Evolutionary conservation across 768 basidiomycete species (phyloP).

Genomic region (Tremella mesenterica): DNA sequence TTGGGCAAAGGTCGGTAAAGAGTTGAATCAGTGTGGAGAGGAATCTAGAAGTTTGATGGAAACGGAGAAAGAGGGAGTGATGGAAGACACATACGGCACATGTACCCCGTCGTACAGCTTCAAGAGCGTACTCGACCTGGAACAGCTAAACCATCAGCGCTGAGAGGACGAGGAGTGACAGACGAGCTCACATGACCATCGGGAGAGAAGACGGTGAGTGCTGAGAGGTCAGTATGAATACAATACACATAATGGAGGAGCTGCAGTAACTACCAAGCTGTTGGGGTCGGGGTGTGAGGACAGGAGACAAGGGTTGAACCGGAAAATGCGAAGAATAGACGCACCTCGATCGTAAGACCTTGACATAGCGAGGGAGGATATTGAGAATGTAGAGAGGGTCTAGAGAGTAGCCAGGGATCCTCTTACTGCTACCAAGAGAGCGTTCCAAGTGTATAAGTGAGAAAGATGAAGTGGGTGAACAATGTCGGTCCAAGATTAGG

Average conservation of each 20-base stretch:
- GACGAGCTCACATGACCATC: constrained; percentile 73
- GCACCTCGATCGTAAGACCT: constrained; percentile 95
- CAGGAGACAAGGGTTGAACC: neutral
- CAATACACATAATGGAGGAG: too few relatives aligned
- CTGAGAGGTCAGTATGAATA: constrained; percentile 52
- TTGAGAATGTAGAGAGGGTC: too few relatives aligned
- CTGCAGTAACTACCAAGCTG: too few relatives aligned
- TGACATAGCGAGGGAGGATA: constrained; percentile 45
- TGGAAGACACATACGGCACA: constrained; percentile 65
- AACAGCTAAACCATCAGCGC: constrained; percentile 23
- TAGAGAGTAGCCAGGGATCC: too few relatives aligned
- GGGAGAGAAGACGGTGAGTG: constrained; percentile 94
- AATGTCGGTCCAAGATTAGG: too few relatives aligned
- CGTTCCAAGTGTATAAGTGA: too few relatives aligned
- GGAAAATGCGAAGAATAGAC: constrained; percentile 6
- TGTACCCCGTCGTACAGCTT: constrained; percentile 93
- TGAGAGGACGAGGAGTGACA: neutral
- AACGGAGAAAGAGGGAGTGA: neutral
- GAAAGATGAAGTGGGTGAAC: too few relatives aligned
- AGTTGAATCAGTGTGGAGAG: neutral
- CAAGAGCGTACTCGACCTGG: constrained; percentile 97
- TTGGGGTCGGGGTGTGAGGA: too few relatives aligned
- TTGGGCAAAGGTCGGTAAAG: too few relatives aligned
- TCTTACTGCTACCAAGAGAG: too few relatives aligned
- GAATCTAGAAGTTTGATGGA: neutral